Base-by-base conservation (phyloP, 306 rosid genomes). In the Glycyrrhiza uralensis region DNA sequence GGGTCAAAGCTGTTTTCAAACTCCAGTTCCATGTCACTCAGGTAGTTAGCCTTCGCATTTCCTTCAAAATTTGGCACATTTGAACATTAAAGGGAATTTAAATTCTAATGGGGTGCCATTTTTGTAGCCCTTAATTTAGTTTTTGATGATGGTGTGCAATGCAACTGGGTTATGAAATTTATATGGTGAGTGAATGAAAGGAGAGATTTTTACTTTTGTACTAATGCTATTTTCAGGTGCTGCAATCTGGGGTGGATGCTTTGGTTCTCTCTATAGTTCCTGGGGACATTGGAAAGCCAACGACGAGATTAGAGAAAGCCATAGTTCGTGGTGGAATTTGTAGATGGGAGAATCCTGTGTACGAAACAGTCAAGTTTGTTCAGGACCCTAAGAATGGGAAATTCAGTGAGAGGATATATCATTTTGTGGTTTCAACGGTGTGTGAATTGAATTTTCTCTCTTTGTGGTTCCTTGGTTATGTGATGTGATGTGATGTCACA, bases 11-110 rank as follows among this genome's bases (percentile, higher is more conserved):
- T 60, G 88, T 84, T 65, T 95, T 89, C 89, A 91, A 89, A 62
- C 87, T 95, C 76, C 96, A 91, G 20, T 92, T 95, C 70, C 81
- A 83, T 83, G 89, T 81, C 72, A 91, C 93, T 73, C 93, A 95
- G 96, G 99, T 91, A 45, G 41, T 17, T 10, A 28, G 2, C 26
- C 46, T 73, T 63, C 22, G 22, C 51, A 33, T 52, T 1, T 20
- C 24, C 24, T 56, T 58, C 72, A 28, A 17, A 15, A 5, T 75
- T 47, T 55, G 10, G 10, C 13, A 12, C 35, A 8, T 65, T 54
- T 50, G 23, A 8, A 47, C 15, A 2, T 7, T 6, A n/a, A 55
- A 4, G 19, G n/a, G 15, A 39, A 39, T n/a, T 15, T 50, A 2
- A 6, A 10, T 30, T 29, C 7, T 1, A 38, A 9, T 13, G 17